A percentile compares a stretch with the other conserved stretches of the same genome.
These are phyloP conservation scores for Aquanectria penicillioides DNA, from an alignment of 2,329 filamentous ascomycete species.

Conservation along the genomic window DNA sequence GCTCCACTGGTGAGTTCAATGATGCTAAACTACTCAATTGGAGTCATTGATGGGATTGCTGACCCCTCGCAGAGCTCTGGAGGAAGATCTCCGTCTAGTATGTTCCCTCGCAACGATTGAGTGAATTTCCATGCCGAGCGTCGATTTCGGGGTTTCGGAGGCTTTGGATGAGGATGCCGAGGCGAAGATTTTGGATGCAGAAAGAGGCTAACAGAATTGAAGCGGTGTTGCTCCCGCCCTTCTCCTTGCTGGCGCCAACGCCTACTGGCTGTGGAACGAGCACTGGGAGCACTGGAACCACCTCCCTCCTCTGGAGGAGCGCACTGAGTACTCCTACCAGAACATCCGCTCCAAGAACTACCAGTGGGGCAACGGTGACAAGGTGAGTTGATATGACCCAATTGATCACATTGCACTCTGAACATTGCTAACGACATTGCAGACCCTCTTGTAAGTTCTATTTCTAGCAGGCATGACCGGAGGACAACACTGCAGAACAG, in stretches of 20 bases:
- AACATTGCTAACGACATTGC: constrained; percentile 38
- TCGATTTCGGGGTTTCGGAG: constrained; percentile 29
- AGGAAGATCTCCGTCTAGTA: constrained; percentile 97
- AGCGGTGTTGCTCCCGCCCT: constrained; percentile 82
- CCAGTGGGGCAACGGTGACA: constrained; percentile 94
- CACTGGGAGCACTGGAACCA: constrained; percentile 97
- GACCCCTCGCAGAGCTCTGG: constrained; percentile 79
- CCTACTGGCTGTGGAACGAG: constrained; percentile 90
- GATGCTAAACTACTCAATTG: constrained; percentile 31
- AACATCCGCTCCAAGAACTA: constrained; percentile 98
- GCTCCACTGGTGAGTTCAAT: constrained; percentile 77
- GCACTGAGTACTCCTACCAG: constrained; percentile 93
- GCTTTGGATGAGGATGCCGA: constrained; percentile 18
- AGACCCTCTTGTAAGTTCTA: constrained; percentile 64
- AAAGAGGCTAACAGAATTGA: constrained; percentile 39
- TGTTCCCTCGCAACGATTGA: constrained; percentile 51
- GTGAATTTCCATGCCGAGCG: constrained; percentile 39
- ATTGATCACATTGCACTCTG: background rate
- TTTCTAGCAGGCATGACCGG: background rate
- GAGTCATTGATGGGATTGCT: constrained; percentile 39
- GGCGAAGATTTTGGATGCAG: constrained; percentile 5
- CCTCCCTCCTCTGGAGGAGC: constrained; percentile 87
- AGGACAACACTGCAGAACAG: background rate
- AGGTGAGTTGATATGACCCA: constrained; percentile 63
- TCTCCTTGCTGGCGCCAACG: constrained; percentile 79